A percentile compares a stretch with the other conserved stretches of the same genome.
Evolutionary conservation across 2,329 filamentous ascomycete genomes (phyloP).

Genomic region (Simplicillium sp.): DNA sequence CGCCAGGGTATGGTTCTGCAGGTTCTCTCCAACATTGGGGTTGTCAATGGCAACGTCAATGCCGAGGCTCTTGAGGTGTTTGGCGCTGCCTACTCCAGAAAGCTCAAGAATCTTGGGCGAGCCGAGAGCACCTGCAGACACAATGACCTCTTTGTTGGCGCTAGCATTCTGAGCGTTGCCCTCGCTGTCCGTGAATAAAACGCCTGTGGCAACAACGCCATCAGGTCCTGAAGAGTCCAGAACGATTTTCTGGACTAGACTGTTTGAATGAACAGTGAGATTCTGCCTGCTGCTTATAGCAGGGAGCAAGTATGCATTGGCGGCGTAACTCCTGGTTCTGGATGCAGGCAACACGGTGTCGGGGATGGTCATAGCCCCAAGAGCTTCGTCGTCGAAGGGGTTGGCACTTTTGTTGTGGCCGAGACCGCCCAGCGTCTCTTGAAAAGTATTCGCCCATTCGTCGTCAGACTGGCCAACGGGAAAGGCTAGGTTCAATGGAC

Average conservation of each 20-base stretch:
- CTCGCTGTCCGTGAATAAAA: conserved; percentile 10
- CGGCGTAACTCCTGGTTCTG: conserved; percentile 14
- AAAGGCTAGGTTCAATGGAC: conserved; percentile 1
- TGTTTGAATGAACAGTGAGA: conserved; percentile 12
- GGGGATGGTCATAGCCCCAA: conserved; percentile 14
- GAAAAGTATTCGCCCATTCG: not conserved
- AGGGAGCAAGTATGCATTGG: conserved; percentile 13
- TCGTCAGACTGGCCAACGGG: not conserved
- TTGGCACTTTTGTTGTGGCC: not conserved
- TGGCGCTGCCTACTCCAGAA: conserved; percentile 27
- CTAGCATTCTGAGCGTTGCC: conserved; percentile 5
- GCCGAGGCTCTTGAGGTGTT: conserved; percentile 20
- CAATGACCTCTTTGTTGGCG: conserved; percentile 28
- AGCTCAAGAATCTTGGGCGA: conserved; percentile 32
- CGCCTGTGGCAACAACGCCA: conserved; percentile 10
- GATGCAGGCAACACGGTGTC: conserved; percentile 13
- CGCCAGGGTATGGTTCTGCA: conserved; percentile 23
- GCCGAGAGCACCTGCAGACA: conserved; percentile 31
- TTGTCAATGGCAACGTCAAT: conserved; percentile 22
- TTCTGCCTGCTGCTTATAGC: conserved; percentile 13
- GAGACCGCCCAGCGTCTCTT: not conserved
- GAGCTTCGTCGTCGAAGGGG: conserved; percentile 11
- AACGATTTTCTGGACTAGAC: conserved; percentile 12
- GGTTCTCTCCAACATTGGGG: conserved; percentile 27
- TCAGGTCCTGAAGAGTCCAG: conserved; percentile 7